Base-by-base conservation (phyloP, 2,329 filamentous ascomycete genomes). In the Xylariaceae sp. region DNA sequence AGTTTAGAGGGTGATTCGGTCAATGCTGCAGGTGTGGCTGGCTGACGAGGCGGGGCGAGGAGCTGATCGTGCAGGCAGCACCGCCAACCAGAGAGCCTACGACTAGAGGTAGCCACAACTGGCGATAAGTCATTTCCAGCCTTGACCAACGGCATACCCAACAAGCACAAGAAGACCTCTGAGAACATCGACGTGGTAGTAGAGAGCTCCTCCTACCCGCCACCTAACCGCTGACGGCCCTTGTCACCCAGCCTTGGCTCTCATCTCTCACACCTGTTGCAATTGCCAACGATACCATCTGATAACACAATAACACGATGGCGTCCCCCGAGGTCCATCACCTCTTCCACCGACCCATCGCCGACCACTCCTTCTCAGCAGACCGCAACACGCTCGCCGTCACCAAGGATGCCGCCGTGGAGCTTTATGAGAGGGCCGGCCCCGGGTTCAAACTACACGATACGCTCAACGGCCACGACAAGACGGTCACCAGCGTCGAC, bases 351-450 rank as follows among this genome's bases (percentile, higher is more conserved):
- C 85, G 88, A 63, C 91, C 93, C 56, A 97, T 99, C 68, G 90
- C 90, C 61, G 94, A 99, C 78, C 94, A 99, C 74, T 97, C 93
- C 52, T 99, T 99, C 83, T 96, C 92, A 60, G 86, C 90, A 57
- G 94, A 99, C 75, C 89, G 86, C 69, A 78, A 86, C 71, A 92
- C 88, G 28, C 82, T 99, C 52, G 94, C 94, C 52, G 92, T 99
- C 52, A 89, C 93, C 58, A 88, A 90, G 65, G 93, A 97, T 70
- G 91, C 87, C 67, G 83, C 84, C 62, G 87, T 99, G 66, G 91
- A 97, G 78, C 85, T 99, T 40, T 97, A 97, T 72, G 77, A 81
- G 65, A 82, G 79, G 63, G 80, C 80, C 51, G 90, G 89, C 67
- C 84, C 76, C 66, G 82, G 84, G 60, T 97, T 92, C 75, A 84